phyloP scores from a whole-genome alignment of 2,329 filamentous ascomycete genomes.

The Ilyonectria destructans region DNA sequence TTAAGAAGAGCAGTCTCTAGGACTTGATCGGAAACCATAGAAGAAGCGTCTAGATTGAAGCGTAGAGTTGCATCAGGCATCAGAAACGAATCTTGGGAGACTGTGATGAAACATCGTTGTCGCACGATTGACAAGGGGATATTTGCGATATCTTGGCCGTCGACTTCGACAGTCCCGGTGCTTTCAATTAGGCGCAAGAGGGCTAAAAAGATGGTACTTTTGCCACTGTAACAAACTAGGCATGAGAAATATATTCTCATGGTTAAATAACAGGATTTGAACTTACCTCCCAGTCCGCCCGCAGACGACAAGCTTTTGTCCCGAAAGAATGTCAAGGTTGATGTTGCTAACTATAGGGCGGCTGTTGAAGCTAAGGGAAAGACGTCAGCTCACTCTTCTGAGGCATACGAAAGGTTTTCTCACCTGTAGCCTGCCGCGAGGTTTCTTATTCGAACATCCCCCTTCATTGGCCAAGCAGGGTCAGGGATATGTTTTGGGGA shows the following conservation, averaged over 20 bases:
- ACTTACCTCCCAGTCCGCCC: not conserved
- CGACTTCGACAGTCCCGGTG: not conserved
- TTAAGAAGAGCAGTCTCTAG: not conserved
- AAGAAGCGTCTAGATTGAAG: not conserved
- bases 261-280: not conserved
- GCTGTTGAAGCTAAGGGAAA: no score
- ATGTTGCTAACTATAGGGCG: no score
- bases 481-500: not conserved
- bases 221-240: not conserved
- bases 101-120: not conserved
- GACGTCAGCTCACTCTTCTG: no score
- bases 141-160: not conserved
- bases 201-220: not conserved
- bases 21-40: not conserved
- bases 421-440: not conserved
- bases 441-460: not conserved
- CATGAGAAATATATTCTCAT: not conserved
- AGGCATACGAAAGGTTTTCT: not conserved
- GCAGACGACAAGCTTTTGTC: not conserved
- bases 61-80: not conserved
- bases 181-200: not conserved
- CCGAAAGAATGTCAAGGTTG: not conserved
- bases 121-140: not conserved
- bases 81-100: not conserved
- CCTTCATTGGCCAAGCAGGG: not conserved